Percentiles rank a stretch among this genome's conserved stretches.
These are phyloP conservation scores for Hypholoma sublateritium DNA, from an alignment of 768 basidiomycete genomes.

Conservation along the genomic window DNA sequence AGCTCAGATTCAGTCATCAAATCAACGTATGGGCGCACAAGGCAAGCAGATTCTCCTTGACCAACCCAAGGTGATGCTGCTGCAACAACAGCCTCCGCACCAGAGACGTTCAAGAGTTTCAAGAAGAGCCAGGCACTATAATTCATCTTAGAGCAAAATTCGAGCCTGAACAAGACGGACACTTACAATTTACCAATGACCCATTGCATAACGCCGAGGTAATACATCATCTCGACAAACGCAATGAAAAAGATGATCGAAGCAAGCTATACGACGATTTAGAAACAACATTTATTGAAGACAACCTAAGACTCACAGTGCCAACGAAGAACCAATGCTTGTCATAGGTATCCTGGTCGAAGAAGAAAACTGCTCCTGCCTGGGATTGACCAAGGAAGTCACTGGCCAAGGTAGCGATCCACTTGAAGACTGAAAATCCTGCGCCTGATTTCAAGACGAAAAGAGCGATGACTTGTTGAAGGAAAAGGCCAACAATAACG, in stretches of 20 bases:
- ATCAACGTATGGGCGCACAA: conserved; percentile 83
- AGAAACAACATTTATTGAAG: not conserved
- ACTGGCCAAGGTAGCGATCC: conserved; percentile 77
- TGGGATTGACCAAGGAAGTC: conserved; percentile 74
- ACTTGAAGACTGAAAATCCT: conserved; percentile 82
- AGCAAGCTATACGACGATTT: conserved; percentile 43
- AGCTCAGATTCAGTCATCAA: conserved; percentile 84
- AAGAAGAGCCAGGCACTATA: conserved; percentile 89
- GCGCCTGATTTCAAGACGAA: conserved; percentile 87
- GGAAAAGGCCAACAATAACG: conserved; percentile 82
- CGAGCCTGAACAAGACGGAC: not conserved
- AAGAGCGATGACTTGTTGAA: conserved; percentile 86
- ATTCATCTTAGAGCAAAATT: not conserved
- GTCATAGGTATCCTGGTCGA: conserved; percentile 58
- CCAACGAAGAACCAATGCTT: conserved; percentile 89
- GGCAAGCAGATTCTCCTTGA: conserved; percentile 80
- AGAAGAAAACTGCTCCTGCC: conserved; percentile 82
- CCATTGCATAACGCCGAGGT: conserved; percentile 94
- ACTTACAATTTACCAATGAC: conserved; percentile 79
- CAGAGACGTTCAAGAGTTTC: conserved; percentile 87
- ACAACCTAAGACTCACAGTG: conserved; percentile 44
- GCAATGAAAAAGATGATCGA: conserved; percentile 95
- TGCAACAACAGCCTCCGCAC: conserved; percentile 91
- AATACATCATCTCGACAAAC: conserved; percentile 89
- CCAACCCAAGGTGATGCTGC: conserved; percentile 92